Evolutionary conservation across 2,329 filamentous ascomycete species (phyloP), one percentile per base, ranked within the genome.

Genomic region (Penicillium sp.): DNA sequence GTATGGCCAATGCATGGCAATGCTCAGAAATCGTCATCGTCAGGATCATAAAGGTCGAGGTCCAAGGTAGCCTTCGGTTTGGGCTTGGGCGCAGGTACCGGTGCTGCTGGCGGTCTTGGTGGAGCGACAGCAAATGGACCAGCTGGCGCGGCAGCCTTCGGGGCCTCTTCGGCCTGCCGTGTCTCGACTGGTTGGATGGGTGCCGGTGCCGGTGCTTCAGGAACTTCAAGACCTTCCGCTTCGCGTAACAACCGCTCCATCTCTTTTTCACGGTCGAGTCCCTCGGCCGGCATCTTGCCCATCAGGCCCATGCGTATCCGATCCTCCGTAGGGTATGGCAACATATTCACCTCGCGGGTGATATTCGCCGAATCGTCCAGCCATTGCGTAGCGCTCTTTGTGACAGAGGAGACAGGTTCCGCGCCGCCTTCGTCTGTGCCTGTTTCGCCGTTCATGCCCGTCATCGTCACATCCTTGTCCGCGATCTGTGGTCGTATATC

Each of bases 261-360:
- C 60, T 80, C 78, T 49, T 68, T 70, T 66, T 86, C 73, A 78
- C 87, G 57, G 78, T 91, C 69, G 79, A 85, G 72, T 54, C 82
- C 65, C 19, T 71, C 71, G 4, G 74, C 69, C 7, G 77, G 65
- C 57, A 80, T 67, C 58, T 78, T 77, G 1, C 76, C 78, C 73
- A 81, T 77, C n/a, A 79, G 59, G 1, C 78, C 78, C 67, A 77
- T 69, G 14, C 78, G 75, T 51, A 81, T 78, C 35, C 74, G 71
- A 24, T 79, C 76, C 33, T 79, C 77, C 60, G 73, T 76, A 10
- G 78, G 78, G 59, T 79, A 81, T 18, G 78, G 75, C 49, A 79
- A 60, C 69, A 77, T 74, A 61, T 77, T 78, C 22, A 71, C 68
- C 65, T 77, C 66, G 36, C 77, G 71, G 19, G 75, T 70, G 64